Conservation (phyloP, 352 stramenopile species). For the Phytophthora tubulina region DNA sequence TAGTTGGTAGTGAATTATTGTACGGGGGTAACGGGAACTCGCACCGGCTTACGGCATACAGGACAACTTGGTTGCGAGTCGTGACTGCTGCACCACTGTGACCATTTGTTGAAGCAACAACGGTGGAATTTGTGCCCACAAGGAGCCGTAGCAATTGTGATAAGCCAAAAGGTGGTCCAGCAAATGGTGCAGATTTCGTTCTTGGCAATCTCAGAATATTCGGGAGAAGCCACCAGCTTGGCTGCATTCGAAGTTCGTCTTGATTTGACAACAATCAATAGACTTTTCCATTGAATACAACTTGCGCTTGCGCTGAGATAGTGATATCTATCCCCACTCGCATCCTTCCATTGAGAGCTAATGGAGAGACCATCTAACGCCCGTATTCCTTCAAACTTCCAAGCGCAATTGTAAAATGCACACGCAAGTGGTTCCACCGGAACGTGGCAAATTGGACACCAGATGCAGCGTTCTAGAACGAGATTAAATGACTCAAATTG, state of each 20-base stretch:
- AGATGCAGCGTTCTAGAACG: conserved; percentile 5
- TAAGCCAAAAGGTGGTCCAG: conserved; percentile 2
- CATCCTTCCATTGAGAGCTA: conserved; percentile 34
- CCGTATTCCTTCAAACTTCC: conserved; percentile 41
- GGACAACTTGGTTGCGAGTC: conserved; percentile 9
- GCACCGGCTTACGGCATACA: conserved; percentile 4
- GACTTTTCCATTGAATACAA: conserved; percentile 27
- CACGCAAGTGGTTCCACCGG: conserved; percentile 28
- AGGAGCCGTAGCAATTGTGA: neutral
- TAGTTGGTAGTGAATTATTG: neutral
- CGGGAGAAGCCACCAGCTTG: neutral
- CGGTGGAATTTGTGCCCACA: conserved; percentile 25
- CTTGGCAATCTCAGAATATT: neutral
- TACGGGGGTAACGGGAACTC: neutral
- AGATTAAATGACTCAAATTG: conserved; percentile 34
- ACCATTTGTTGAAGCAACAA: conserved; percentile 18
- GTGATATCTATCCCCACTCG: conserved; percentile 1
- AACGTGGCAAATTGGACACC: conserved; percentile 26
- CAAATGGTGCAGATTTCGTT: conserved; percentile 14
- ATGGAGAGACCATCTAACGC: conserved; percentile 6
- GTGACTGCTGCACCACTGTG: conserved; percentile 4
- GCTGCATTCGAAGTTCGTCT: neutral
- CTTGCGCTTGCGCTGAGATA: neutral
- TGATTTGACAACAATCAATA: conserved; percentile 26
- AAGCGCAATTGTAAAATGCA: conserved; percentile 43